These are phyloP conservation scores for Marasmius tenuissimus DNA, from an alignment of 1,284 basidiomycete species.

Conservation along the genomic window DNA sequence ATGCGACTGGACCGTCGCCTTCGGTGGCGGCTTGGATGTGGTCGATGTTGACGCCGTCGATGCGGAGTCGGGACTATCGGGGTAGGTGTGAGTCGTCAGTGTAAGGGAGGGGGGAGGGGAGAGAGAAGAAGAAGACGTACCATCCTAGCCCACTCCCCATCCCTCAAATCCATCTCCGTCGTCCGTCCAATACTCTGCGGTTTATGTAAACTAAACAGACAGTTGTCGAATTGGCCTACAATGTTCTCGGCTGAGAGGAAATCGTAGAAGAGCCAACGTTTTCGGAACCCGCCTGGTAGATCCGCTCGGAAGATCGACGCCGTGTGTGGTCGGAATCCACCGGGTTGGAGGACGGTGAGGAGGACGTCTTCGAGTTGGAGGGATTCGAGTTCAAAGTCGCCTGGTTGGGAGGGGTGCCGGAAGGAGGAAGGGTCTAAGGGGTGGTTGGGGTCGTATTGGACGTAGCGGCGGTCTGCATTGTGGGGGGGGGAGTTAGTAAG, in stretches of 20 bases:
- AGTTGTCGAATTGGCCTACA: conserved; percentile 98
- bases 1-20: conserved; percentile 88
- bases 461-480: conserved; percentile 91
- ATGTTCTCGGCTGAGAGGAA: conserved; percentile 90
- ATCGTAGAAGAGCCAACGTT: conserved; percentile 96
- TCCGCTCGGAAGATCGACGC: conserved; percentile 96
- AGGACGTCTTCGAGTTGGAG: conserved; percentile 92
- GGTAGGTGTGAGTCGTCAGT: conserved; percentile 1
- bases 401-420: conserved; percentile 70
- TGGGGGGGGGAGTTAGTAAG: conserved; percentile 4
- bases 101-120: not conserved
- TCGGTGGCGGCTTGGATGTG: conserved; percentile 88
- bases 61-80: conserved; percentile 84
- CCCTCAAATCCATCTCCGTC: conserved; percentile 79
- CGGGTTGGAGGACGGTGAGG: conserved; percentile 94
- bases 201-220: conserved; percentile 94
- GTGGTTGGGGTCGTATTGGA: conserved; percentile 84
- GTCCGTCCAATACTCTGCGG: conserved; percentile 95
- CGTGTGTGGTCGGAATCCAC: conserved; percentile 90
- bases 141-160: conserved; percentile 87
- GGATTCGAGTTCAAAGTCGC: conserved; percentile 92
- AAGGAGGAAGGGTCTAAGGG: conserved; percentile 79
- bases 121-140: conserved; percentile 45
- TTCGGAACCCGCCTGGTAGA: conserved; percentile 74
- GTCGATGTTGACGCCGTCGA: conserved; percentile 97